Evolutionary conservation across 2,329 filamentous ascomycete species (phyloP).

Genomic region (Sphaerulina vaccinii): DNA sequence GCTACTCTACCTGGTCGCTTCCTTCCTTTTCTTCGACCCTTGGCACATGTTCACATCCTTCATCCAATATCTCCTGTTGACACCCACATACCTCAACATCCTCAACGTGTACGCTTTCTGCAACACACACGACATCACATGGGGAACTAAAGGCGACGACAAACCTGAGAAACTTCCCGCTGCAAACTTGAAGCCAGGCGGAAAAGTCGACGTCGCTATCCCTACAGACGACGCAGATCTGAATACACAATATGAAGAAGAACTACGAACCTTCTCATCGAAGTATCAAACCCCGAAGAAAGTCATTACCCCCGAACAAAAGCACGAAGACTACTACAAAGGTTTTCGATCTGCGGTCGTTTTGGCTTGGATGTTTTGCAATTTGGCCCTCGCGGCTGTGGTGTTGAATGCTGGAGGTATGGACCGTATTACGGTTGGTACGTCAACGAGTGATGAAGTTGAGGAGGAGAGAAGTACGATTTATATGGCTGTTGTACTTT

Average conservation of each 20-base stretch:
- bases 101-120: constrained; percentile 99
- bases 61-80: constrained; percentile 89
- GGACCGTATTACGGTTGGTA: constrained; percentile 31
- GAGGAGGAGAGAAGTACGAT: constrained; percentile 64
- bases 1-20: constrained; percentile 86
- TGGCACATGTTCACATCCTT: constrained; percentile 99
- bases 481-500: constrained; percentile 84
- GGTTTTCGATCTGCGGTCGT: constrained; percentile 92
- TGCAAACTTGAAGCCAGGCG: constrained; percentile 86
- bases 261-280: constrained; percentile 68
- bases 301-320: constrained; percentile 62
- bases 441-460: constrained; percentile 37
- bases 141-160: constrained; percentile 97
- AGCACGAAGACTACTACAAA: constrained; percentile 97
- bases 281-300: constrained; percentile 75
- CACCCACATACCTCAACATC: constrained; percentile 96
- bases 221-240: constrained; percentile 90
- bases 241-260: constrained; percentile 89
- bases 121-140: constrained; percentile 96
- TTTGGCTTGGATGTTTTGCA: constrained; percentile 93
- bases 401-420: constrained; percentile 62
- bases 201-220: constrained; percentile 86
- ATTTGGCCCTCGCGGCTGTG: constrained; percentile 81
- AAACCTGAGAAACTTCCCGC: constrained; percentile 87
- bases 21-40: constrained; percentile 92